Evolutionary conservation across 257 asterid genomes (phyloP).

Genomic region (Asclepias syriaca): DNA sequence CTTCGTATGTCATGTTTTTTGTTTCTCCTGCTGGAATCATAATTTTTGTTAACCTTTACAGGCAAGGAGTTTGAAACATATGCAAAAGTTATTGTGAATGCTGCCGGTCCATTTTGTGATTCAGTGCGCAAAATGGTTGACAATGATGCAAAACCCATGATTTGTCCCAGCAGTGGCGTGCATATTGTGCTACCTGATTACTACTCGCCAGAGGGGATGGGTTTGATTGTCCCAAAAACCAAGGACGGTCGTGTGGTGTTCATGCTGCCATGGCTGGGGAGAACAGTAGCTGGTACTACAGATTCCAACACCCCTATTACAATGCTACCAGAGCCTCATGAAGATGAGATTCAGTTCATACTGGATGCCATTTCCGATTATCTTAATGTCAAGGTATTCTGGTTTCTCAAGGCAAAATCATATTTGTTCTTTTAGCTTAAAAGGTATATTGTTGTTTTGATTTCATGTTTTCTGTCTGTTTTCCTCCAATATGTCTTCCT

Average conservation of each 20-base stretch:
- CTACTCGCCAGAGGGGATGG: constrained; percentile 99
- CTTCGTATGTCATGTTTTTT: not conserved
- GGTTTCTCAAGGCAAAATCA: not conserved
- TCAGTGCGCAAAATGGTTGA: constrained; percentile 78
- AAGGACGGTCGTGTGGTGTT: constrained; percentile 97
- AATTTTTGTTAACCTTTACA: constrained; percentile 41
- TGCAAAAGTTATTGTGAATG: constrained; percentile 91
- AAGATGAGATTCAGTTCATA: constrained; percentile 90
- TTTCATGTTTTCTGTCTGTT: not conserved
- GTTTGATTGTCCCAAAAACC: constrained; percentile 98
- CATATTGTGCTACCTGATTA: constrained; percentile 97
- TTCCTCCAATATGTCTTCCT: not conserved
- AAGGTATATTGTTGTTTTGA: not conserved
- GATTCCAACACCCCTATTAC: constrained; percentile 86
- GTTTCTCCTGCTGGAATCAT: constrained; percentile 17
- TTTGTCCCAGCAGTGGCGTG: constrained; percentile 95
- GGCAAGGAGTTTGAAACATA: constrained; percentile 90
- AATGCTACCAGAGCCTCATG: constrained; percentile 97
- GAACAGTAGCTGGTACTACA: constrained; percentile 98
- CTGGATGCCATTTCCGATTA: constrained; percentile 92
- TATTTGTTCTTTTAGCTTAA: not conserved
- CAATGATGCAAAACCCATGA: constrained; percentile 73
- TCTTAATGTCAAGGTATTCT: constrained; percentile 84
- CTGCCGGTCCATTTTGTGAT: constrained; percentile 98
- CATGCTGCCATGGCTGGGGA: constrained; percentile 99